A percentile compares a stretch with the other conserved stretches of the same genome.
phyloP scores from a whole-genome alignment of 495 filamentous ascomycete genomes.

The Pyrenopolyporus hunteri region DNA sequence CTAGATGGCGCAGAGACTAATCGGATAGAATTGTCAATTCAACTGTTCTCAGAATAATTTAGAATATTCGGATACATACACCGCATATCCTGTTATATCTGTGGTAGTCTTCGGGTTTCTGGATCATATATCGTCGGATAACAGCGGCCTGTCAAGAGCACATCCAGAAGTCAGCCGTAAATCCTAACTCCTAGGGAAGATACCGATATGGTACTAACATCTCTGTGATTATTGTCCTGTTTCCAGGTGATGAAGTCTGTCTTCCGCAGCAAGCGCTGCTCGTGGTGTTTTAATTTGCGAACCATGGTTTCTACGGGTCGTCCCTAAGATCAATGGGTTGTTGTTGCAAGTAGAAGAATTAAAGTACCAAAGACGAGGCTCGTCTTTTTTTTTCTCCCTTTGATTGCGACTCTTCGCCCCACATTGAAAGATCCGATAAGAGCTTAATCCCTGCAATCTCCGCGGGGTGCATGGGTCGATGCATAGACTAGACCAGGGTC shows the following conservation, averaged over 20 bases:
- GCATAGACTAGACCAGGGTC: background rate
- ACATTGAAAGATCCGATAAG: slow-evolving; percentile 29
- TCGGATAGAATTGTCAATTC: slow-evolving; percentile 18
- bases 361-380: slow-evolving; percentile 15
- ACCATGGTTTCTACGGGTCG: slow-evolving; percentile 62
- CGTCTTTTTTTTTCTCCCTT: slow-evolving; percentile 31
- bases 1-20: slow-evolving; percentile 78
- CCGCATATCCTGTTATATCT: slow-evolving; percentile 91
- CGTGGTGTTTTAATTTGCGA: slow-evolving; percentile 90
- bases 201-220: slow-evolving; percentile 42
- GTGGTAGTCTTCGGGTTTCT: slow-evolving; percentile 80
- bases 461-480: slow-evolving; percentile 18
- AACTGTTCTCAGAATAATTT: background rate
- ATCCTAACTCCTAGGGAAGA: background rate
- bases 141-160: slow-evolving; percentile 58
- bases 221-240: slow-evolving; percentile 83
- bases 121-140: slow-evolving; percentile 84
- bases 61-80: slow-evolving; percentile 43
- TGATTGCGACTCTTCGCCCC: slow-evolving; percentile 19
- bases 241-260: slow-evolving; percentile 96
- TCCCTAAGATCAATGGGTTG: background rate
- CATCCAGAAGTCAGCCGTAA: slow-evolving; percentile 6
- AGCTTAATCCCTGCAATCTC: slow-evolving; percentile 19
- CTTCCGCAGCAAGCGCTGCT: slow-evolving; percentile 79
- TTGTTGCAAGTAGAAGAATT: slow-evolving; percentile 2